Conservation (phyloP, 2,329 filamentous ascomycete species). For the Leptographium galeiforme region DNA sequence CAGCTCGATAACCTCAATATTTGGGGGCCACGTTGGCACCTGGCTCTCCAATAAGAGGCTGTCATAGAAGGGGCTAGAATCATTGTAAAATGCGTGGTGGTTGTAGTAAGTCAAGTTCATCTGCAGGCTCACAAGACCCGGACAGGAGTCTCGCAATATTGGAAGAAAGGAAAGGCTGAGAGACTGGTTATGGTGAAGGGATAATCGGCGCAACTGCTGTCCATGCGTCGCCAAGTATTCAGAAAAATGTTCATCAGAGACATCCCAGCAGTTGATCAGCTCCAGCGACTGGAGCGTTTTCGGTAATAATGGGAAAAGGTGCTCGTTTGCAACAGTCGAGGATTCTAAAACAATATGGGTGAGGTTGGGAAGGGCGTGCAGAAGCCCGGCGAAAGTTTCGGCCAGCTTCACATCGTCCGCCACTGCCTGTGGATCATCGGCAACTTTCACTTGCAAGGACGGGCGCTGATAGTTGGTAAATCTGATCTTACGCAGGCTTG, state of each 20-base stretch:
- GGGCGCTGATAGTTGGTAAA: conserved; percentile 52
- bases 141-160: conserved; percentile 52
- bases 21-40: conserved; percentile 64
- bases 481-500: conserved; percentile 38
- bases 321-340: conserved; percentile 56
- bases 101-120: conserved; percentile 74
- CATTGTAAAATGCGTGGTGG: conserved; percentile 50
- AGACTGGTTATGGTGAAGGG: conserved; percentile 65
- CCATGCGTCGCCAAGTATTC: conserved; percentile 57
- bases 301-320: conserved; percentile 57
- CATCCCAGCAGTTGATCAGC: conserved; percentile 65
- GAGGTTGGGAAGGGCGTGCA: conserved; percentile 45
- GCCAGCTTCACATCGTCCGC: conserved; percentile 19
- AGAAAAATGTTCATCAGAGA: conserved; percentile 53
- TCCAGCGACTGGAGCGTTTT: conserved; percentile 52
- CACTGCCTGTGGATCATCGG: conserved; percentile 29
- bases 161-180: conserved; percentile 64
- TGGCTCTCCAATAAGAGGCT: conserved; percentile 50
- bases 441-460: conserved; percentile 28
- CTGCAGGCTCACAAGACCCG: conserved; percentile 53
- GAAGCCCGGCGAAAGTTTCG: conserved; percentile 29
- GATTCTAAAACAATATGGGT: conserved; percentile 59
- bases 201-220: conserved; percentile 49
- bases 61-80: conserved; percentile 64
- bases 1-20: conserved; percentile 58